phyloP scores from a whole-genome alignment of 305 asterid species.

The Rubia tinctorum region DNA sequence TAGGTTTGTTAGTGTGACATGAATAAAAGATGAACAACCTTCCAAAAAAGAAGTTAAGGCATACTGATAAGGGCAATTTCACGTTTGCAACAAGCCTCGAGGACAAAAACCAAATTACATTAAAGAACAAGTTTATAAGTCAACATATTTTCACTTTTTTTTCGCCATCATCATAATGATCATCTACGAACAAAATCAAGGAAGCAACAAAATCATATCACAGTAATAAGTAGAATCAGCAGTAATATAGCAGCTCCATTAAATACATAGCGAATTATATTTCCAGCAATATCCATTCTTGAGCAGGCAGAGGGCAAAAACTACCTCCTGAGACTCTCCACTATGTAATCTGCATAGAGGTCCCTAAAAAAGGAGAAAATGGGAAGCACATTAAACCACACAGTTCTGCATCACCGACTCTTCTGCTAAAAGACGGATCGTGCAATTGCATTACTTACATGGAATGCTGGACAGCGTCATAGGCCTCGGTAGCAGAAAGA shows the following conservation, averaged over 20 bases:
- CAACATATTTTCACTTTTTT: conserved; percentile 13
- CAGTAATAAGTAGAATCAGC: not conserved
- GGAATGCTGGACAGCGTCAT: conserved; percentile 78
- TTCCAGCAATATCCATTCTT: not conserved
- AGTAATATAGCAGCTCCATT: conserved; percentile 2
- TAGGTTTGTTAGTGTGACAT: too few relatives aligned
- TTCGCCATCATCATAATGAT: conserved; percentile 17
- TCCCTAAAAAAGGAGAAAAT: conserved; percentile 44
- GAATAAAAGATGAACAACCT: too few relatives aligned
- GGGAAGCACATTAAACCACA: not conserved
- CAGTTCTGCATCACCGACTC: not conserved
- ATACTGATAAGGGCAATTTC: not conserved
- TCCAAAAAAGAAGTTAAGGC: too few relatives aligned
- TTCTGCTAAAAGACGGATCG: too few relatives aligned
- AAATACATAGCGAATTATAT: not conserved
- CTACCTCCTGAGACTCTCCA: conserved; percentile 83
- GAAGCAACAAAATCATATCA: conserved; percentile 8
- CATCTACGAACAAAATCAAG: not conserved
- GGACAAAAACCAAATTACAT: not conserved
- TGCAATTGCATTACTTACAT: conserved; percentile 51
- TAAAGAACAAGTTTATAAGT: not conserved
- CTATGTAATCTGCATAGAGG: conserved; percentile 72
- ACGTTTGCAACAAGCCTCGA: not conserved
- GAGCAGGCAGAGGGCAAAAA: conserved; percentile 6
- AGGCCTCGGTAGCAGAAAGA: conserved; percentile 67